phyloP scores from a whole-genome alignment of 2,329 filamentous ascomycete species.

The Botrytis medusae region DNA sequence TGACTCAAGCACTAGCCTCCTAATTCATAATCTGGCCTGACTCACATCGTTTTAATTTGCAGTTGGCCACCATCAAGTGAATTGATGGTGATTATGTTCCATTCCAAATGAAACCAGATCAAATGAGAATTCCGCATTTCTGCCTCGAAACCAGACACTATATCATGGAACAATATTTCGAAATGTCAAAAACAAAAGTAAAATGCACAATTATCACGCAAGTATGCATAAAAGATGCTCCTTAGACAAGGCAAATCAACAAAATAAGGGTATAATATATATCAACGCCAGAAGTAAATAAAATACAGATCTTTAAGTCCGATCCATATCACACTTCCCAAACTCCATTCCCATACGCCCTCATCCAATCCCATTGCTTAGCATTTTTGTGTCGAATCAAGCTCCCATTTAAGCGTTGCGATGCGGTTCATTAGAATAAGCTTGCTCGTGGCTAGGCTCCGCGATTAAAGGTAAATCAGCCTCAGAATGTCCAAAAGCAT shows the following conservation, averaged over 20 bases:
- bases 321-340: not conserved
- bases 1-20: too few relatives aligned
- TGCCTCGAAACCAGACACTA: not conserved
- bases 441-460: not conserved
- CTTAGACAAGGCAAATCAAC: not conserved
- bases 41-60: not conserved
- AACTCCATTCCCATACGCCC: not conserved
- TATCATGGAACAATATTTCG: not conserved
- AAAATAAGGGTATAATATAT: slow-evolving; percentile 3
- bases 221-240: not conserved
- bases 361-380: not conserved
- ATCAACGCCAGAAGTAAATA: not conserved
- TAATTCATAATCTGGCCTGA: not conserved
- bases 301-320: not conserved
- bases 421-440: not conserved
- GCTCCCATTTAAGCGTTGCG: not conserved
- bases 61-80: not conserved
- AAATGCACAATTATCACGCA: not conserved
- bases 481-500: not conserved
- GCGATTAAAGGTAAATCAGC: not conserved
- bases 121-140: not conserved
- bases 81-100: too few relatives aligned
- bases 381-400: not conserved
- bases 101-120: not conserved
- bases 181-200: not conserved